Evolutionary conservation across 2,329 filamentous ascomycete species (phyloP).

Genomic region (Fusarium sp.): DNA sequence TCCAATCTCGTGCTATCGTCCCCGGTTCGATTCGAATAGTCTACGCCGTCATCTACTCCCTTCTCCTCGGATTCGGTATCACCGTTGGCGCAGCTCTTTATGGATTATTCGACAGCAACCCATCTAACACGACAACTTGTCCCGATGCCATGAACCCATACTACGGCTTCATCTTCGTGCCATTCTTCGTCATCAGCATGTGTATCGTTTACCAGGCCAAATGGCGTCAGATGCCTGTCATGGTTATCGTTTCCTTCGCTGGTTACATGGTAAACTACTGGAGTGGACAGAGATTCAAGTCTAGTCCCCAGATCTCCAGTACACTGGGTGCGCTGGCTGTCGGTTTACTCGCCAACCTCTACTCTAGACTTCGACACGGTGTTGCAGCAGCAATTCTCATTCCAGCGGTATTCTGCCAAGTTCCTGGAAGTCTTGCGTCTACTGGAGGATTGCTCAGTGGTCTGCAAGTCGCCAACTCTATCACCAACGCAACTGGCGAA

Average conservation of each 20-base stretch:
- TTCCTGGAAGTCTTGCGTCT: constrained; percentile 61
- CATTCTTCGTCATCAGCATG: constrained; percentile 77
- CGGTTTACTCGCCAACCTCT: constrained; percentile 81
- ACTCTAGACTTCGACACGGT: constrained; percentile 70
- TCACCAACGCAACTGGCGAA: constrained; percentile 53
- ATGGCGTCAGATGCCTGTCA: constrained; percentile 82
- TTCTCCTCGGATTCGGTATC: constrained; percentile 79
- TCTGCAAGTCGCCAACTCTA: constrained; percentile 56
- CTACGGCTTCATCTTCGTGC: constrained; percentile 77
- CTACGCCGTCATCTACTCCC: constrained; percentile 78
- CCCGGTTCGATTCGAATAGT: constrained; percentile 80
- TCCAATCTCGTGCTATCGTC: constrained; percentile 76
- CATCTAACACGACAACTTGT: constrained; percentile 60
- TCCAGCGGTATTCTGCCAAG: constrained; percentile 62
- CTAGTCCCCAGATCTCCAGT: constrained; percentile 80
- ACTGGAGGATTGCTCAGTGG: constrained; percentile 61
- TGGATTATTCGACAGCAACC: constrained; percentile 67
- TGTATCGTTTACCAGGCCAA: constrained; percentile 84
- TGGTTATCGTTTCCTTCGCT: constrained; percentile 77
- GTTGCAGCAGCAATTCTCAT: constrained; percentile 61
- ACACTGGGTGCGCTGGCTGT: constrained; percentile 81
- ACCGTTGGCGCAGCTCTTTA: constrained; percentile 74
- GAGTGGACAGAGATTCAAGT: constrained; percentile 71
- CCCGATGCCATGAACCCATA: constrained; percentile 56
- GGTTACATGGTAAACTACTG: constrained; percentile 85